Percentiles rank a stretch among this genome's conserved stretches.
These are phyloP conservation scores for Cryptococcus sp. DNA, from an alignment of 1,284 basidiomycete genomes.

Conservation along the genomic window DNA sequence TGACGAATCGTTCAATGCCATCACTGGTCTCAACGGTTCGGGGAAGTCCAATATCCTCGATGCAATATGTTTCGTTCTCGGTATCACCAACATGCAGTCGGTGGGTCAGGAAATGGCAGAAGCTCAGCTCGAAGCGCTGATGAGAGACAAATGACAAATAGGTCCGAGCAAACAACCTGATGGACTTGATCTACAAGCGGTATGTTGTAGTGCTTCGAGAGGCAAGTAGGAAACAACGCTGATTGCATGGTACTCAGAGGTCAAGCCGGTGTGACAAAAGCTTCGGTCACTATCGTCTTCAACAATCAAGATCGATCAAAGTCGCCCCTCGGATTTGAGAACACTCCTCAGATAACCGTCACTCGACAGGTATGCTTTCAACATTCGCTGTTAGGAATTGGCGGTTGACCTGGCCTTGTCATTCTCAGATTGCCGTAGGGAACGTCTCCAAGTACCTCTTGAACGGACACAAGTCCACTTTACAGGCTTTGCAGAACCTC, in stretches of 20 bases:
- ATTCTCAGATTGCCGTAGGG: constrained; percentile 79
- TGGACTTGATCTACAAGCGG: constrained; percentile 77
- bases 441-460: constrained; percentile 96
- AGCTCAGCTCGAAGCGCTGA: constrained; percentile 9
- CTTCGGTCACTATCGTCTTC: constrained; percentile 97
- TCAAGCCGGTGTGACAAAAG: constrained; percentile 95
- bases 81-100: constrained; percentile 88
- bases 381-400: not conserved
- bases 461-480: constrained; percentile 93
- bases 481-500: constrained; percentile 84
- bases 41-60: constrained; percentile 98
- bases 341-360: constrained; percentile 87
- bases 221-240: not conserved
- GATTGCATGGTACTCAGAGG: constrained; percentile 64
- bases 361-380: constrained; percentile 76
- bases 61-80: constrained; percentile 96
- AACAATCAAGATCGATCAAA: constrained; percentile 92
- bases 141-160: constrained; percentile 51
- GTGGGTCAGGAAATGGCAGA: constrained; percentile 54
- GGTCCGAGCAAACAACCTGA: constrained; percentile 95
- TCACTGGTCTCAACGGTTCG: constrained; percentile 86
- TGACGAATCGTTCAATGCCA: constrained; percentile 96
- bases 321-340: constrained; percentile 82
- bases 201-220: constrained; percentile 12
- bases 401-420: constrained; percentile 7